A percentile compares a stretch with the other conserved stretches of the same genome.
These are phyloP conservation scores for Tinospora cordifolia DNA, from an alignment of 164 flowering plant species.

Conservation along the genomic window DNA sequence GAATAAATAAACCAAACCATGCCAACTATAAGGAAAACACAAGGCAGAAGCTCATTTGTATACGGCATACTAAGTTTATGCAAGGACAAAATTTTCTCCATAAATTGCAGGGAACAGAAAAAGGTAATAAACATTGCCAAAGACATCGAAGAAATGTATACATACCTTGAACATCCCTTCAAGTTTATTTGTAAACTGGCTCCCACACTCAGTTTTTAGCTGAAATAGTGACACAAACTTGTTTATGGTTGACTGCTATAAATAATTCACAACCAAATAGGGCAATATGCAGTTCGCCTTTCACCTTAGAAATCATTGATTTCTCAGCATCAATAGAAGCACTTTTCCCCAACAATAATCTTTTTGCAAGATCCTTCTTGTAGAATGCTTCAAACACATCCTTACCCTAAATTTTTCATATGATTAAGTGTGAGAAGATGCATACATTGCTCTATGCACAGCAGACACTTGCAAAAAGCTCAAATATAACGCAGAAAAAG, in stretches of 20 bases:
- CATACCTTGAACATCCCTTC: conserved; percentile 99
- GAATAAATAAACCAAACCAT: no score
- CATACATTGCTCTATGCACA: not conserved
- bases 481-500: not conserved
- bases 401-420: conserved; percentile 56
- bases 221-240: conserved; percentile 29
- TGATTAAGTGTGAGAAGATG: conserved; percentile 1
- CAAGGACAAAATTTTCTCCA: not conserved
- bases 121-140: not conserved
- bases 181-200: conserved; percentile 97
- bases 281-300: not conserved
- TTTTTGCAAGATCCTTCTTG: conserved; percentile 97
- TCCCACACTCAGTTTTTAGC: conserved; percentile 99
- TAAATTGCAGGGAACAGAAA: not conserved
- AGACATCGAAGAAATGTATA: not conserved
- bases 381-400: conserved; percentile 99
- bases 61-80: not conserved
- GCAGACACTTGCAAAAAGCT: not conserved
- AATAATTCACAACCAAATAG: not conserved
- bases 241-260: conserved; percentile 4
- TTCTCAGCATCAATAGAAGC: conserved; percentile 99
- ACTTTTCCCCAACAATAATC: conserved; percentile 90
- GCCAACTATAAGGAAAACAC: no score
- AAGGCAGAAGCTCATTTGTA: not conserved
- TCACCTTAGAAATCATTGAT: conserved; percentile 97